phyloP scores from a whole-genome alignment of 2,329 filamentous ascomycete genomes.

The Atkinsonella hypoxylon region DNA sequence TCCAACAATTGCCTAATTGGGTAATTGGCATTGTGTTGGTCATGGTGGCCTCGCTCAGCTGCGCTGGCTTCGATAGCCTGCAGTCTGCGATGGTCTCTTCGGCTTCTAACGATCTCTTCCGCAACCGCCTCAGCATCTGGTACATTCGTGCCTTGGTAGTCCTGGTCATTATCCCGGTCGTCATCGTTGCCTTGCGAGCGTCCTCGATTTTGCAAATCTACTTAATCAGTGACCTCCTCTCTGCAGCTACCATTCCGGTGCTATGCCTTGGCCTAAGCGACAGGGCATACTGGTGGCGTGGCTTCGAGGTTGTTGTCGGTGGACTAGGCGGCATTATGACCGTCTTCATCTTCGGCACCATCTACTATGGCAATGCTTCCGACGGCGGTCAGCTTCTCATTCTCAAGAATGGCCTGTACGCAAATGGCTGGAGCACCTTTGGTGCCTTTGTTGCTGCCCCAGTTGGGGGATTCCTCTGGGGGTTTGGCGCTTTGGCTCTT shows the following conservation, averaged over 20 bases:
- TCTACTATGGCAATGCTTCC: conserved; percentile 60
- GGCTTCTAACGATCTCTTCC: conserved; percentile 73
- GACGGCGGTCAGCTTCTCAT: conserved; percentile 57
- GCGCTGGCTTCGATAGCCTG: conserved; percentile 67
- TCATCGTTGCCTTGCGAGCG: conserved; percentile 62
- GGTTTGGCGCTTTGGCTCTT: conserved; percentile 46
- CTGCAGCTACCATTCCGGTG: conserved; percentile 63
- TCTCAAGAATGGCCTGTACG: conserved; percentile 62
- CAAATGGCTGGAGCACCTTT: conserved; percentile 69
- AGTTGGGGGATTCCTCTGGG: conserved; percentile 62
- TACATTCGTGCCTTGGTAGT: conserved; percentile 59
- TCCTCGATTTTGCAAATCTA: conserved; percentile 72
- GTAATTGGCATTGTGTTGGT: conserved; percentile 73
- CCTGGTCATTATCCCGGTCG: conserved; percentile 59
- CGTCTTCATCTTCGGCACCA: conserved; percentile 69
- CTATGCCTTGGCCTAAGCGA: conserved; percentile 61
- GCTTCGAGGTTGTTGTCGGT: conserved; percentile 69
- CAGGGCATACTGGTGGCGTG: conserved; percentile 63
- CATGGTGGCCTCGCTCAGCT: conserved; percentile 67
- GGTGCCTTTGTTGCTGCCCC: conserved; percentile 74
- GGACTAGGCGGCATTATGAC: conserved; percentile 66
- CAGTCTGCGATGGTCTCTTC: conserved; percentile 81
- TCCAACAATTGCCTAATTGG: conserved; percentile 63
- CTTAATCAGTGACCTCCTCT: conserved; percentile 70
- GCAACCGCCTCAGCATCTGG: conserved; percentile 68